Percentiles rank a stretch among this genome's conserved stretches.
Evolutionary conservation across 305 asterid genomes (phyloP).

Genomic region (Fraxinus platypoda): DNA sequence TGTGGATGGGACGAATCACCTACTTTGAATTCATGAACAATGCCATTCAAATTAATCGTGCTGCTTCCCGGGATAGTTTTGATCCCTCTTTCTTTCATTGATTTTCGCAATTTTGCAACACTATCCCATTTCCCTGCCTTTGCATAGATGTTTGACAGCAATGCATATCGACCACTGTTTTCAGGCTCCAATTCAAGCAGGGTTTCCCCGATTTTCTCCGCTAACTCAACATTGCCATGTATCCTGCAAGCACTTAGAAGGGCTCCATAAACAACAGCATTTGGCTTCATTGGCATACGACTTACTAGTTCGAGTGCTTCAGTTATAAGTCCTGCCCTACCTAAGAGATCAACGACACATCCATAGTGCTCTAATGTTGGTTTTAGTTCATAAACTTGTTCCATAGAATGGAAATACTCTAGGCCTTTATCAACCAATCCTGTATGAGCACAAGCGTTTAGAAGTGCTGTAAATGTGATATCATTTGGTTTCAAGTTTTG

Average conservation of each 20-base stretch:
- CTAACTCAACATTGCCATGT: constrained; percentile 38
- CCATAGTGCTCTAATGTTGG: constrained; percentile 47
- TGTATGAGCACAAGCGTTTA: constrained; percentile 53
- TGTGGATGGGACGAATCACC: constrained; percentile 37
- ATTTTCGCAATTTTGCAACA: constrained; percentile 29
- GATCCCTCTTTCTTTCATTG: constrained; percentile 49
- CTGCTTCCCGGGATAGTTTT: constrained; percentile 37
- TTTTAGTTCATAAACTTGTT: constrained; percentile 19
- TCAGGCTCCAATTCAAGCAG: constrained; percentile 44
- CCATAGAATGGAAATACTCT: constrained; percentile 34
- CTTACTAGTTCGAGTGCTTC: constrained; percentile 41
- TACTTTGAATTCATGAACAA: constrained; percentile 43
- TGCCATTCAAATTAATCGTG: constrained; percentile 31
- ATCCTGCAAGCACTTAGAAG: constrained; percentile 43
- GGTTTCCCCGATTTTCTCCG: constrained; percentile 36
- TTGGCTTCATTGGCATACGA: constrained; percentile 44
- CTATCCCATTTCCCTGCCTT: constrained; percentile 51
- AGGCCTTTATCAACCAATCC: constrained; percentile 45
- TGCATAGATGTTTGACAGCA: constrained; percentile 51
- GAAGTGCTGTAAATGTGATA: constrained; percentile 33
- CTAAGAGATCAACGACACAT: constrained; percentile 42
- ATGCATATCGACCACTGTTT: constrained; percentile 38
- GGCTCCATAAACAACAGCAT: constrained; percentile 46
- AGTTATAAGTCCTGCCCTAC: constrained; percentile 37
- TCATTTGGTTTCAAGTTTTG: constrained; percentile 27